Evolutionary conservation across 352 stramenopile genomes (phyloP).

Genomic region (Globisporangium sylvaticum): DNA sequence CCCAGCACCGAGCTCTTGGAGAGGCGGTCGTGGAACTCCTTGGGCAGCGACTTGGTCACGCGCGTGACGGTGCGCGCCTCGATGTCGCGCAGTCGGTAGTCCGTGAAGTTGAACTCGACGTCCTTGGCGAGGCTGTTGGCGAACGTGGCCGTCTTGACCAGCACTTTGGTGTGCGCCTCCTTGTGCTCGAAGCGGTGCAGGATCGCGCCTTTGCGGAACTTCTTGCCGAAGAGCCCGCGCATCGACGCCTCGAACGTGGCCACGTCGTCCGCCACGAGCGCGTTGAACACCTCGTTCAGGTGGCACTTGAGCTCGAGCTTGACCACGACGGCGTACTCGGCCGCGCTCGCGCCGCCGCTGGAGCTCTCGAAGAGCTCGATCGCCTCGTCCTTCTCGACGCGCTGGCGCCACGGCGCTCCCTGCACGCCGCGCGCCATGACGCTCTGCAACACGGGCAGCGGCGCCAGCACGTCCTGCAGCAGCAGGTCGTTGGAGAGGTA

Average conservation of each 20-base stretch:
- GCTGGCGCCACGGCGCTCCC: conserved; percentile 18
- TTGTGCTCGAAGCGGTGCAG: conserved; percentile 32
- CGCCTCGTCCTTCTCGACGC: conserved; percentile 16
- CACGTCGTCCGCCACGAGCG: conserved; percentile 38
- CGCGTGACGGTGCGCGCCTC: conserved; percentile 33
- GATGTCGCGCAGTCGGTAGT: conserved; percentile 12
- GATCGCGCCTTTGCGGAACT: conserved; percentile 42
- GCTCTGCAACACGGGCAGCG: conserved; percentile 14
- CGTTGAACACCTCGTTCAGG: conserved; percentile 61
- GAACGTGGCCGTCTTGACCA: conserved; percentile 33
- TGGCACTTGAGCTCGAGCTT: conserved; percentile 54
- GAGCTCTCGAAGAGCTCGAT: conserved; percentile 25
- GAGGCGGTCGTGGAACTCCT: conserved; percentile 48
- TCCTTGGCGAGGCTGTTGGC: conserved; percentile 29
- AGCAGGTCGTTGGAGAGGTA: conserved; percentile 32
- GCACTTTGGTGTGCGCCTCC: conserved; percentile 23
- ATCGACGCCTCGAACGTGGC: conserved; percentile 43
- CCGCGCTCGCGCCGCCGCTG: background rate
- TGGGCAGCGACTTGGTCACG: conserved; percentile 62
- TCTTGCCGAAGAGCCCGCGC: conserved; percentile 40
- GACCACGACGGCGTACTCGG: conserved; percentile 33
- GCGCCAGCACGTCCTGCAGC: conserved; percentile 20
- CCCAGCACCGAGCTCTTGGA: conserved; percentile 25
- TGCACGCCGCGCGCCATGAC: conserved; percentile 18
- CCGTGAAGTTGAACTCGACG: conserved; percentile 14